phyloP scores from a whole-genome alignment of 2,329 filamentous ascomycete species.

The Xenosphaeropsis pyriputrescens region DNA sequence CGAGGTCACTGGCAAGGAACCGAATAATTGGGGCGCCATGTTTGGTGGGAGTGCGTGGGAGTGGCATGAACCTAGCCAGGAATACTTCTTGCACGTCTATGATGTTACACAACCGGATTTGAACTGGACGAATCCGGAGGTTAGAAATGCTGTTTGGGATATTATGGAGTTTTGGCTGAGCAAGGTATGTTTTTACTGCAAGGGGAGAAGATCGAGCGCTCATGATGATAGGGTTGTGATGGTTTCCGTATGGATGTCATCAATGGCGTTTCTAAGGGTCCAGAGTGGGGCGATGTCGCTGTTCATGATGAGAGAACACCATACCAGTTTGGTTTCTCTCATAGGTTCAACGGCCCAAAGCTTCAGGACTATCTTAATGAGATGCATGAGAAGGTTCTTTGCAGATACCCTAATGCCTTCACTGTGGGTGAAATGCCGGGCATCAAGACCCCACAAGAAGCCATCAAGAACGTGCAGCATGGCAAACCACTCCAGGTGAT shows the following conservation, averaged over 20 bases:
- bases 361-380: constrained; percentile 55
- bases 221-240: constrained; percentile 31
- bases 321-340: constrained; percentile 33
- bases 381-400: constrained; percentile 41
- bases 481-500: neutral
- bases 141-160: constrained; percentile 54
- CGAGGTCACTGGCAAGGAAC: constrained; percentile 39
- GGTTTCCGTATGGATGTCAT: constrained; percentile 66
- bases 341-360: constrained; percentile 52
- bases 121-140: constrained; percentile 63
- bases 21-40: constrained; percentile 58
- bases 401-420: constrained; percentile 25
- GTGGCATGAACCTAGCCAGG: constrained; percentile 55
- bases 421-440: constrained; percentile 30
- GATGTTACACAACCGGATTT: constrained; percentile 65
- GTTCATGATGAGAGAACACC: constrained; percentile 28
- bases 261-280: constrained; percentile 55
- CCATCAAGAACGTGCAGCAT: neutral
- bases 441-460: constrained; percentile 10
- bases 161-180: constrained; percentile 71
- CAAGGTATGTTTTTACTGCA: constrained; percentile 22
- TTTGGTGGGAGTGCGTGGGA: constrained; percentile 50
- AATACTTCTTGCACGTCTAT: constrained; percentile 70
- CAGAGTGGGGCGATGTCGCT: constrained; percentile 41
- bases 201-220: too few species aligned